Percentiles rank a stretch among this genome's conserved stretches.
These are phyloP conservation scores for Trametes meyenii DNA, from an alignment of 768 basidiomycete species.

Conservation along the genomic window DNA sequence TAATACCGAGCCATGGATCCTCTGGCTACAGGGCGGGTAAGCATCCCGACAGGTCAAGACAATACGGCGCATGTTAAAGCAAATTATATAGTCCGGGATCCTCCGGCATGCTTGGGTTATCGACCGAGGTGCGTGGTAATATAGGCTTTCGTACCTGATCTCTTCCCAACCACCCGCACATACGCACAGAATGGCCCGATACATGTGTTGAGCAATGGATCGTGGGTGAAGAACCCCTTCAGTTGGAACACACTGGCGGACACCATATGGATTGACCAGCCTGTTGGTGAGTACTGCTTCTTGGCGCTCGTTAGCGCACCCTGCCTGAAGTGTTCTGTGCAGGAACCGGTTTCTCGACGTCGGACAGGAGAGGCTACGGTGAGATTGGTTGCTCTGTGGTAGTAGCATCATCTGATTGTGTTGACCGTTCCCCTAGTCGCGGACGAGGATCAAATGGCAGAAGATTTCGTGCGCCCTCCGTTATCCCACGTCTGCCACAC, in stretches of 20 bases:
- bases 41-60: not conserved
- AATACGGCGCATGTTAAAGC: not conserved
- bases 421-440: constrained; percentile 39
- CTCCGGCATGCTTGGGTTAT: constrained; percentile 65
- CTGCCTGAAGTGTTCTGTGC: not conserved
- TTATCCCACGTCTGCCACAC: not conserved
- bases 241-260: constrained; percentile 65
- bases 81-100: constrained; percentile 53
- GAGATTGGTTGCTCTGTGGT: not conserved
- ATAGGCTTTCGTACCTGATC: not conserved
- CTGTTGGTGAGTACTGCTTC: constrained; percentile 42
- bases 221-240: constrained; percentile 50
- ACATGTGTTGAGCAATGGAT: constrained; percentile 54
- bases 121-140: constrained; percentile 48
- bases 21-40: constrained; percentile 77
- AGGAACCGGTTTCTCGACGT: constrained; percentile 65
- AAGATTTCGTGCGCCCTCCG: constrained; percentile 43
- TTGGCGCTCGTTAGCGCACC: not conserved
- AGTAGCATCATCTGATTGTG: no score
- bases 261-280: constrained; percentile 72
- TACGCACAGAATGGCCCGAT: constrained; percentile 65
- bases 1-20: constrained; percentile 61
- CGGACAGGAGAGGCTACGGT: constrained; percentile 38
- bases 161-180: not conserved
- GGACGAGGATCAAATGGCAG: constrained; percentile 68